Evolutionary conservation across 2,329 filamentous ascomycete genomes (phyloP), one percentile per base, ranked within the genome.

Genomic region (Aspergillus sp.): DNA sequence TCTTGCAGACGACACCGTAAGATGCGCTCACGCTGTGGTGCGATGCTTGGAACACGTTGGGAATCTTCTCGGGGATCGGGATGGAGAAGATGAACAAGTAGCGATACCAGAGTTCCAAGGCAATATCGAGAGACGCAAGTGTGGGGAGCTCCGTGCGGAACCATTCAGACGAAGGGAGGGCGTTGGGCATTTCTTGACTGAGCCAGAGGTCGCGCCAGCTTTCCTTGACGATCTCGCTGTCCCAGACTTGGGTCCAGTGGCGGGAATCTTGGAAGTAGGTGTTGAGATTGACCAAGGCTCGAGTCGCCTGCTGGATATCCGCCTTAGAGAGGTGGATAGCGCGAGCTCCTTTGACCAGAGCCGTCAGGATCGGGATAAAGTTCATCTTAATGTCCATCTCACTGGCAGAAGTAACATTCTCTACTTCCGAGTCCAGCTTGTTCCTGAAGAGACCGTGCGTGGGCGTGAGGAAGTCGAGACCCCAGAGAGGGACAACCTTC

Each of bases 1-100:
- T 77, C 72, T 87, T 87, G 72, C 85, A 85, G 9, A 87, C 81
- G 60, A 87, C 83, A 36, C 85, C 85, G 60, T 87, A 87, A 0
- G 85, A 82, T 5, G 84, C 84, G 57, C 84, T 84, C 45, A 86
- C 84, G 61, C 83, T 85, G 72, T 88, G 85, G 66, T 88, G 85
- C 2, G 85, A 87, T 30, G 84, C 84, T 70, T 88, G 85, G 70
- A 87, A 87, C 4, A 87, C 83, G n/a, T 79, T 79, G 0, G 85
- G 85, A 25, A 84, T 80, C 61, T 82, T 79, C 49, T 85, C 82
- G 0, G 84, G 84, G 5, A 85, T 81, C 1, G 81, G 82, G 21
- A 86, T 82, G 0, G 83, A 84, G 71, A 85, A 86, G 60, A 86
- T 84, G 73, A 86, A 83, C 32, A 81, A 75, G 45, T 78, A 78